Conservation (phyloP, 768 basidiomycete species). For the Lactarius deliciosus region DNA sequence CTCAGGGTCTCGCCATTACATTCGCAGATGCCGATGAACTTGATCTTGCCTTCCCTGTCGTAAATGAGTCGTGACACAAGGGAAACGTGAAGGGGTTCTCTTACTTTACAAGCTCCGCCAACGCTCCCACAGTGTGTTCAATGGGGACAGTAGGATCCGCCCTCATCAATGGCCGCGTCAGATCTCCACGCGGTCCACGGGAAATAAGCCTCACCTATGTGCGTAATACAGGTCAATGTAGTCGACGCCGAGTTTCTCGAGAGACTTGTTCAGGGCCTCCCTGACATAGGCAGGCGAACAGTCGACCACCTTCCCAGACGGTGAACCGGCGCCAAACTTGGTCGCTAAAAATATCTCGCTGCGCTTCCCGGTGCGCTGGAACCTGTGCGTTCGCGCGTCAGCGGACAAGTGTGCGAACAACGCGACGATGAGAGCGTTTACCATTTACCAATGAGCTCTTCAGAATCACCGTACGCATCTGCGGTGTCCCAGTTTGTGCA, state of each 20-base stretch:
- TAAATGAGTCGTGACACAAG: not conserved
- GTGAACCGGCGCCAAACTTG: constrained; percentile 37
- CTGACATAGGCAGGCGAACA: constrained; percentile 35
- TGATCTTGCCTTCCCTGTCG: constrained; percentile 38
- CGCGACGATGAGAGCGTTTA: not conserved
- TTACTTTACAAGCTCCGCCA: constrained; percentile 34
- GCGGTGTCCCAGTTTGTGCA: constrained; percentile 51
- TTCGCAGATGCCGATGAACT: constrained; percentile 39
- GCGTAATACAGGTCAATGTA: constrained; percentile 38
- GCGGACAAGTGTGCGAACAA: not conserved
- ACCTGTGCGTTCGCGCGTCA: constrained; percentile 38
- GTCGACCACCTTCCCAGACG: constrained; percentile 26
- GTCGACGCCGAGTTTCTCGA: constrained; percentile 35
- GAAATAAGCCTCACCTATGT: constrained; percentile 31
- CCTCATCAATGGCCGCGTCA: constrained; percentile 5
- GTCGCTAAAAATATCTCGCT: constrained; percentile 47
- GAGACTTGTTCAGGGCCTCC: constrained; percentile 32
- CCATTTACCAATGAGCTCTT: constrained; percentile 51
- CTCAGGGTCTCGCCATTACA: constrained; percentile 37
- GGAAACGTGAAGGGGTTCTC: constrained; percentile 36
- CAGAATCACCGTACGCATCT: constrained; percentile 42
- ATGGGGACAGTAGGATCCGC: constrained; percentile 25
- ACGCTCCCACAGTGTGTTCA: constrained; percentile 26
- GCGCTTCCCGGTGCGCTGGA: constrained; percentile 55
- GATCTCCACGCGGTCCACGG: not conserved